Evolutionary conservation across 23 red algal genomes (phyloP), one percentile per base, ranked within the genome.

Genomic region (Gracilariopsis chorda): DNA sequence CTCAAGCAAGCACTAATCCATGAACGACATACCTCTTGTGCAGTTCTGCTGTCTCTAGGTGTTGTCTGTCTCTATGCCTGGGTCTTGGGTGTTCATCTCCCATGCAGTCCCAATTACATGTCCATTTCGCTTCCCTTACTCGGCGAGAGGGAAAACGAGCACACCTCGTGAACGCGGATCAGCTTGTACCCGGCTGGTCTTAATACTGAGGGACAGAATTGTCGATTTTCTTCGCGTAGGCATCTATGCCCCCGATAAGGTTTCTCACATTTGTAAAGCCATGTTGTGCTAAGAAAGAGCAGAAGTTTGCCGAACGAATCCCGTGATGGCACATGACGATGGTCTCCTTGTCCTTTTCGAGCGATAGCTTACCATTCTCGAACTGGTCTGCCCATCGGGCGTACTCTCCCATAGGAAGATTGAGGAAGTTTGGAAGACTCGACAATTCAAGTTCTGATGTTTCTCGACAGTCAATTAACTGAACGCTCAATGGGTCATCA

Each of bases 251-350:
- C 29, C 97, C 97, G 34, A 88, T 63, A 27, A 99, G 42, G 78
- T 96, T 99, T 25, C 85, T 62, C 0, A 99, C 97, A 47, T 94
- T 79, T 30, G 35, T 56, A 42, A 92, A 99, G 16, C 97, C 97
- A 60, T 91, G 82, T 61, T 96, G 97, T 10, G 68, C 41, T 11
- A 99, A 88, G 47, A 94, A 96, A 12, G 85, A 86, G 48, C 87
- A 92, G 71, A 99, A 92, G 77, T 88, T 92, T 37, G 93, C 90
- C 36, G 80, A 88, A 20, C 97, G 93, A 72, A 96, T 79, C 7
- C 97, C 97, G 51, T 96, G 93, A 64, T 99, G 97, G 56, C 97
- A 99, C 93, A 99, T 94, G 19, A 99, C 97, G 36, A 96, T 88
- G 0, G 93, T 94, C 57, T 92, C 92, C n/a, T 88, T 85, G 6